phyloP scores from a whole-genome alignment of 2,329 filamentous ascomycete species.

The Aspergillus hortae region DNA sequence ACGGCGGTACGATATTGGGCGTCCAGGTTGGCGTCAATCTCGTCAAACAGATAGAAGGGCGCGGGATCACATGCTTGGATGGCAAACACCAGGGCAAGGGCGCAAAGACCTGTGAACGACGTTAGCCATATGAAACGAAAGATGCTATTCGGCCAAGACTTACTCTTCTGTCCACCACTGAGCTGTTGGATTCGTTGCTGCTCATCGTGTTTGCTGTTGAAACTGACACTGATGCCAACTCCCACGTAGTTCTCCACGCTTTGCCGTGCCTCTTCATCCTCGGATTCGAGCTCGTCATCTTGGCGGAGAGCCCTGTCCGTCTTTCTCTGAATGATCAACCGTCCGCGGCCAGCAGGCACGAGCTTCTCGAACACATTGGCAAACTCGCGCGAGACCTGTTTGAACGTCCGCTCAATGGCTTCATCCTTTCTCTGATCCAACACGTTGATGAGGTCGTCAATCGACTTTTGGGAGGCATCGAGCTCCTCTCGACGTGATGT shows the following conservation, averaged over 20 bases:
- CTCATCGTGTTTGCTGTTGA: constrained; percentile 98
- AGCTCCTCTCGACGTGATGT: constrained; percentile 82
- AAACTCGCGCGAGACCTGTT: constrained; percentile 93
- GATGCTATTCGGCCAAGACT: constrained; percentile 30
- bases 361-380: constrained; percentile 90
- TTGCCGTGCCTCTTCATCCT: constrained; percentile 58
- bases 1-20: constrained; percentile 97
- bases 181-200: constrained; percentile 97
- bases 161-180: constrained; percentile 95
- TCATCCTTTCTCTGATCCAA: constrained; percentile 96
- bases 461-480: constrained; percentile 78
- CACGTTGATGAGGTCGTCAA: constrained; percentile 86
- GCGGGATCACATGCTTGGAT: constrained; percentile 96
- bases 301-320: constrained; percentile 65
- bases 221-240: constrained; percentile 94
- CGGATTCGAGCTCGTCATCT: constrained; percentile 65
- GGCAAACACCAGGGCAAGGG: constrained; percentile 97
- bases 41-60: constrained; percentile 98
- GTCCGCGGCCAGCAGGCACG: constrained; percentile 87
- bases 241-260: constrained; percentile 92
- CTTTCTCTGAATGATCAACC: constrained; percentile 87
- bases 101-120: constrained; percentile 68
- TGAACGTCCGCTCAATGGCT: constrained; percentile 96
- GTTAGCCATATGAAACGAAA: constrained; percentile 2
- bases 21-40: constrained; percentile 97